Conservation (phyloP, 148 eudicot genomes). For the Heliamphora exappendiculata region DNA sequence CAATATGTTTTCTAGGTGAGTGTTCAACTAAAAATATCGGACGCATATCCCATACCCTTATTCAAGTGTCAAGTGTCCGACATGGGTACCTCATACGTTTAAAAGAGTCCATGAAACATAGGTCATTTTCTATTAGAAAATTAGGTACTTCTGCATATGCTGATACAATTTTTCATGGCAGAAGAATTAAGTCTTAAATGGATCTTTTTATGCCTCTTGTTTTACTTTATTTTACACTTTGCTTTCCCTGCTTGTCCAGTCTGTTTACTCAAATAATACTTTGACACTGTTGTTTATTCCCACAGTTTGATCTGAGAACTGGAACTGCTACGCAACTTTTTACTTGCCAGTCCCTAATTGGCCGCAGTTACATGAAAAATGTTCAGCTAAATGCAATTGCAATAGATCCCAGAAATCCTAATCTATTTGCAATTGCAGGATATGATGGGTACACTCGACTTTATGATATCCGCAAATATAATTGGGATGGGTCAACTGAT, state of each 20-base stretch:
- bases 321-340: constrained; percentile 66
- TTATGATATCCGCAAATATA: constrained; percentile 75
- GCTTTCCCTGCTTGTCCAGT: not conserved
- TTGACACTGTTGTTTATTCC: constrained; percentile 20
- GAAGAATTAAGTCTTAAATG: not conserved
- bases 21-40: too few species aligned
- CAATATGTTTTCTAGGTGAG: too few species aligned
- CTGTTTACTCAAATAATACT: not conserved
- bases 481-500: constrained; percentile 63
- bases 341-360: constrained; percentile 48
- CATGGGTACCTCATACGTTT: too few species aligned
- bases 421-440: constrained; percentile 82
- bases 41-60: too few species aligned
- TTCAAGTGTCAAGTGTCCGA: too few species aligned
- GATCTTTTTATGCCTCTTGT: constrained; percentile 7
- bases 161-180: not conserved
- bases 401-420: constrained; percentile 81
- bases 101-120: too few species aligned
- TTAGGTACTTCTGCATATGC: not conserved
- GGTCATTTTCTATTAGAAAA: not conserved
- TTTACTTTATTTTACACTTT: not conserved
- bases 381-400: constrained; percentile 66
- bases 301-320: constrained; percentile 90
- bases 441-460: constrained; percentile 74
- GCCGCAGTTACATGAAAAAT: constrained; percentile 22